phyloP scores from a whole-genome alignment of 2,329 filamentous ascomycete species.

The Paraconiothyrium sp. region DNA sequence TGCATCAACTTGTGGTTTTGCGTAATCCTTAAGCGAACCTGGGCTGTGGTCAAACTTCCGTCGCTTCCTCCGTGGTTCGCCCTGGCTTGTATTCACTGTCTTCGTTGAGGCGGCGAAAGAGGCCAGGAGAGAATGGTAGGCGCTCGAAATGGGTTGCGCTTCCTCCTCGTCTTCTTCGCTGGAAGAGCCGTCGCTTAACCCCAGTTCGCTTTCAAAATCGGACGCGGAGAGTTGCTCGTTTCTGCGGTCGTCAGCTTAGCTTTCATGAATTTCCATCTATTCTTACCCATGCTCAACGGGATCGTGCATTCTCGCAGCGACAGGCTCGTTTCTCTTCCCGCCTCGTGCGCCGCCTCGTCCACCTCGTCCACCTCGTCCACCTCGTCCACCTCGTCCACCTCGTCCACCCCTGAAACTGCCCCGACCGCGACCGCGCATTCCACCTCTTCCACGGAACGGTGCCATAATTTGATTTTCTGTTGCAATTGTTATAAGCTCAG shows the following conservation, averaged over 20 bases:
- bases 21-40: conserved; percentile 21
- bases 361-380: conserved; percentile 38
- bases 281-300: conserved; percentile 44
- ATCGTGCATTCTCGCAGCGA: conserved; percentile 39
- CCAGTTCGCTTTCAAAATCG: conserved; percentile 33
- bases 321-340: conserved; percentile 43
- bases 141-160: conserved; percentile 44
- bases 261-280: conserved; percentile 18
- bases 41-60: conserved; percentile 59
- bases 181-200: conserved; percentile 32
- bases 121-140: conserved; percentile 67
- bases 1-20: conserved; percentile 20
- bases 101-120: conserved; percentile 51
- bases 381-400: conserved; percentile 41
- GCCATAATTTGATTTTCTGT: conserved; percentile 9
- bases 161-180: conserved; percentile 40
- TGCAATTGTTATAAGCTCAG: neutral
- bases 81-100: conserved; percentile 46
- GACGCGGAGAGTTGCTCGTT: conserved; percentile 29
- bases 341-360: conserved; percentile 36
- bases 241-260: conserved; percentile 28
- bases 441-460: conserved; percentile 36
- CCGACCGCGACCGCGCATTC: conserved; percentile 35
- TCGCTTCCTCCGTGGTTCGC: conserved; percentile 61
- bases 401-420: conserved; percentile 35